Conservation (phyloP, 2,329 filamentous ascomycete genomes). For the Amauroascus niger region DNA sequence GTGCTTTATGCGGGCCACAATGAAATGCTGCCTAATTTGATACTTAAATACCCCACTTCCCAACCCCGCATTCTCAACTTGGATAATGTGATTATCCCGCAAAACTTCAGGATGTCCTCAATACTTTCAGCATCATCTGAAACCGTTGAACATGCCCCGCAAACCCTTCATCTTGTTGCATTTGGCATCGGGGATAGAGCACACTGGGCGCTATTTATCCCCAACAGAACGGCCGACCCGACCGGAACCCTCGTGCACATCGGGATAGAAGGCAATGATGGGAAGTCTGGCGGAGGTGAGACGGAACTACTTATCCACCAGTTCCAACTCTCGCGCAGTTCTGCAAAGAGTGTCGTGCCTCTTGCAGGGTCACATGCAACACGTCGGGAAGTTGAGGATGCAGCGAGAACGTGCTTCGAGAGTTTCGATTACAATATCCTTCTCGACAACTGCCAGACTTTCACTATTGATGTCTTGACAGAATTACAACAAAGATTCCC, state of each 20-base stretch:
- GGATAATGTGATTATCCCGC: too few species aligned
- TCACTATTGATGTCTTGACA: constrained; percentile 3
- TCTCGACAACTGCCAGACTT: neutral
- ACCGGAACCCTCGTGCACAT: neutral
- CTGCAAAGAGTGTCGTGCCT: too few species aligned
- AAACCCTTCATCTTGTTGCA: constrained; percentile 1
- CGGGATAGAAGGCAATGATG: neutral
- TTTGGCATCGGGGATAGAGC: too few species aligned
- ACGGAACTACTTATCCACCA: neutral
- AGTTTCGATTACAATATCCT: too few species aligned
- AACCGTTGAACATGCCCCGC: neutral
- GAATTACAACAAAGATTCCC: constrained; percentile 2
- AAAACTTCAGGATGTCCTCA: too few species aligned
- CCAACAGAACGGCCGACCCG: neutral
- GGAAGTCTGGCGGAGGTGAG: neutral
- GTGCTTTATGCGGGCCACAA: neutral
- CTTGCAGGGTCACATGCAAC: too few species aligned
- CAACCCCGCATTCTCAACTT: too few species aligned
- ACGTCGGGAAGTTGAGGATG: too few species aligned
- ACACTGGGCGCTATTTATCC: neutral
- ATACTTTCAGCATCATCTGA: too few species aligned
- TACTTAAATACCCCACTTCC: too few species aligned
- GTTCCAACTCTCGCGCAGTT: too few species aligned
- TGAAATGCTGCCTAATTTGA: neutral
- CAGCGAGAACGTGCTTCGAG: too few species aligned